Percentiles rank a stretch among this genome's conserved stretches.
Conservation (phyloP, 192 early-diverging fungal genomes). For the Powellomyces hirtus region DNA sequence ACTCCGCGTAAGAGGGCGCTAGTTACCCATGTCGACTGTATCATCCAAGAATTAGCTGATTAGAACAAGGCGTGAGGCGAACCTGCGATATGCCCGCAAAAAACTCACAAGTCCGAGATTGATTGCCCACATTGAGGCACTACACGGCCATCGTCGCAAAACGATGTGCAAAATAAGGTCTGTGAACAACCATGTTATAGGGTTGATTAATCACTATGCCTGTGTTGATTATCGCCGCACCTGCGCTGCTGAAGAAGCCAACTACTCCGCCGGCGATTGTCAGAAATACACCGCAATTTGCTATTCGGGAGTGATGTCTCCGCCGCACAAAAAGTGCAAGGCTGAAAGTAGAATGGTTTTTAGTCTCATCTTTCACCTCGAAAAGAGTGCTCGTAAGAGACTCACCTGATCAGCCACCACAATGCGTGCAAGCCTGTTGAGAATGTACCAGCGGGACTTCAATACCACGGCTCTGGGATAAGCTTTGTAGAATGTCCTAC, state of each 20-base stretch:
- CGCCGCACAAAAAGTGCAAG: background rate
- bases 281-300: background rate
- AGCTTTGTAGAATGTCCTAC: too few relatives aligned
- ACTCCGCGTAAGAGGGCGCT: background rate
- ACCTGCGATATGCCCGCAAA: background rate
- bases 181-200: too few relatives aligned
- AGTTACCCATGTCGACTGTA: background rate
- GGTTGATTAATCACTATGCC: too few relatives aligned
- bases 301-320: background rate
- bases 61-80: background rate
- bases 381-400: background rate
- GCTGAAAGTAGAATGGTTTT: background rate
- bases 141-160: conserved; percentile 5
- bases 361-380: background rate
- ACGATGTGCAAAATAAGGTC: background rate
- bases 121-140: conserved; percentile 1
- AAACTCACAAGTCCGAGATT: background rate
- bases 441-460: too few relatives aligned
- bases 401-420: conserved; percentile 9
- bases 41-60: background rate
- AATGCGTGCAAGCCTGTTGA: too few relatives aligned
- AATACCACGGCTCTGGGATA: too few relatives aligned
- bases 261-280: background rate
- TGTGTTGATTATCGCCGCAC: too few relatives aligned
- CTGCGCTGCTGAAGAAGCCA: background rate